Evolutionary conservation across 2,329 filamentous ascomycete species (phyloP).

Genomic region (Curvularia spicifera): DNA sequence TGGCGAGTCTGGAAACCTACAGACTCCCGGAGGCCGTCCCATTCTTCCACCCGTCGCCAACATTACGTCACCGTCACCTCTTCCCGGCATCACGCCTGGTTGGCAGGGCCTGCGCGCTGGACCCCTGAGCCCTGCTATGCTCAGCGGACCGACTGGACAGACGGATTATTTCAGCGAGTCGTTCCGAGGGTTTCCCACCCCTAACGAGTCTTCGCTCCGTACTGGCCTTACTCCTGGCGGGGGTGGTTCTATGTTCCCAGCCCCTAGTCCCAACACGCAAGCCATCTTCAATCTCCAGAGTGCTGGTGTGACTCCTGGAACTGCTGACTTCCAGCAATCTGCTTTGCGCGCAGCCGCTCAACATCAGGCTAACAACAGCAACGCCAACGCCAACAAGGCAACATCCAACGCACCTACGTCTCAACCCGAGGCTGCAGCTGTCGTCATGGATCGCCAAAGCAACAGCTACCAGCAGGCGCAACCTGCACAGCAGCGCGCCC

Average conservation of each 20-base stretch:
- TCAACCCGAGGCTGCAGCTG: conserved; percentile 51
- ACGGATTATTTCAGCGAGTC: conserved; percentile 89
- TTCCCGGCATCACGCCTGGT: conserved; percentile 75
- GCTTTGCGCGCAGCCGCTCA: conserved; percentile 77
- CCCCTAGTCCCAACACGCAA: conserved; percentile 84
- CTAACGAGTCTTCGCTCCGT: conserved; percentile 92
- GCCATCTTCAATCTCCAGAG: conserved; percentile 80
- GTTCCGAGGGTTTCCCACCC: conserved; percentile 87
- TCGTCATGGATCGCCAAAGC: conserved; percentile 62
- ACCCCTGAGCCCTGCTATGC: conserved; percentile 95
- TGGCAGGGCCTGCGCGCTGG: conserved; percentile 93
- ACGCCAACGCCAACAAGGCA: conserved; percentile 43
- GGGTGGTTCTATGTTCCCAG: conserved; percentile 96
- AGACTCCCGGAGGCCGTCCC: conserved; percentile 75
- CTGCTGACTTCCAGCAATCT: conserved; percentile 92
- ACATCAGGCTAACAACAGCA: conserved; percentile 37
- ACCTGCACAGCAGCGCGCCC: conserved; percentile 47
- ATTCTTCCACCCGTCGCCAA: conserved; percentile 89
- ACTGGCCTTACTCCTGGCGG: conserved; percentile 93
- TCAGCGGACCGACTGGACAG: conserved; percentile 74
- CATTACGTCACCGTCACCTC: conserved; percentile 84
- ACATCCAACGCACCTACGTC: conserved; percentile 53
- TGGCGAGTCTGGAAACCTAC: conserved; percentile 53
- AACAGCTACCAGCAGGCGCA: conserved; percentile 58
- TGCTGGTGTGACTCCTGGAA: conserved; percentile 85